A percentile compares a stretch with the other conserved stretches of the same genome.
phyloP scores from a whole-genome alignment of 106 monocot genomes.

The Phalaenopsis equestris region DNA sequence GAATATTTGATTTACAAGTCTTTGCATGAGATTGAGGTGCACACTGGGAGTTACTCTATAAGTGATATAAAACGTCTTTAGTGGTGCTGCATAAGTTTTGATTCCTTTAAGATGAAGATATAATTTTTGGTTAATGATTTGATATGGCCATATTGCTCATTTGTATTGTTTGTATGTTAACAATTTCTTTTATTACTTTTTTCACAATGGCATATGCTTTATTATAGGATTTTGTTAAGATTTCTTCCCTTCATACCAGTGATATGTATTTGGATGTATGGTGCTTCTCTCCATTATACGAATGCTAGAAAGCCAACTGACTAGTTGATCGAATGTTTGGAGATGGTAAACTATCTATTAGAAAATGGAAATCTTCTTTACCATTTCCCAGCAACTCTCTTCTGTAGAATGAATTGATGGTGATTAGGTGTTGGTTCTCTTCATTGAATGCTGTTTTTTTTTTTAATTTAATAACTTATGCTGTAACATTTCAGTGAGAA shows the following conservation, averaged over 20 bases:
- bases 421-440: background rate
- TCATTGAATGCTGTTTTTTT: background rate
- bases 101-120: background rate
- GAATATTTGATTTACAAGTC: background rate
- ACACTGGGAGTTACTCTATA: background rate
- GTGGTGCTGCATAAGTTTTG: background rate
- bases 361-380: background rate
- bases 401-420: background rate
- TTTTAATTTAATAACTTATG: background rate
- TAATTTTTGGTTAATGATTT: background rate
- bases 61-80: background rate
- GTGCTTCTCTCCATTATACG: background rate
- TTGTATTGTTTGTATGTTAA: background rate
- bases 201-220: background rate
- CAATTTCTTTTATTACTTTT: background rate
- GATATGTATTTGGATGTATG: background rate
- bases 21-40: background rate
- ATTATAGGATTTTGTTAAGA: background rate
- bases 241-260: background rate
- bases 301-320: too few species aligned
- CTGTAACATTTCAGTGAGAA: background rate
- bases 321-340: too few species aligned
- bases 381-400: background rate
- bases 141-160: background rate
- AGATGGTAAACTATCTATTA: background rate